Evolutionary conservation across 768 basidiomycete genomes (phyloP).

Genomic region (Hypholoma sublateritium): DNA sequence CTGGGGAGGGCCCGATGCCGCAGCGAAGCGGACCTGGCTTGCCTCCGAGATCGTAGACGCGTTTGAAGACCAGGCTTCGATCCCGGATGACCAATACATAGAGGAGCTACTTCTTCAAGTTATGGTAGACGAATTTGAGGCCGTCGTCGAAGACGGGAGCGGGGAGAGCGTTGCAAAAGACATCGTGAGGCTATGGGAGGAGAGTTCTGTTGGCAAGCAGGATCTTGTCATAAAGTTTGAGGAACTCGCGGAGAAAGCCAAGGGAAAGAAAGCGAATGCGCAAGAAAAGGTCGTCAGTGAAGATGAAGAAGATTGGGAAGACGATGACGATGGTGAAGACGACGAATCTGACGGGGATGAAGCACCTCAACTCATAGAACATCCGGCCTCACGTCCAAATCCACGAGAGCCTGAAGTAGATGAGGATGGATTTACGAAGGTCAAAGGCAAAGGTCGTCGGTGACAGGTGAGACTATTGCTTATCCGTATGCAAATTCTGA

Average conservation of each 20-base stretch:
- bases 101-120: slow-evolving; percentile 82
- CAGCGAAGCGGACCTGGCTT: slow-evolving; percentile 80
- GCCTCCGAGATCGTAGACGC: slow-evolving; percentile 79
- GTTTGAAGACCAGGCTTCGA: slow-evolving; percentile 56
- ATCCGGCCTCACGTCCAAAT: slow-evolving; percentile 12
- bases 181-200: slow-evolving; percentile 68
- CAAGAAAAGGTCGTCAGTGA: slow-evolving; percentile 44
- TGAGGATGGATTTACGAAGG: slow-evolving; percentile 89
- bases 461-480: slow-evolving; percentile 17
- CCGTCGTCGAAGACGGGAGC: slow-evolving; percentile 82
- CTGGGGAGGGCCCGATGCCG: slow-evolving; percentile 82
- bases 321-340: slow-evolving; percentile 46
- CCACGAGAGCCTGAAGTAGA: slow-evolving; percentile 68
- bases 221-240: slow-evolving; percentile 63
- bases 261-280: slow-evolving; percentile 55
- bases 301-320: slow-evolving; percentile 42
- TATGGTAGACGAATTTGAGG: slow-evolving; percentile 87
- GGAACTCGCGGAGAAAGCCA: slow-evolving; percentile 53
- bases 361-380: slow-evolving; percentile 56
- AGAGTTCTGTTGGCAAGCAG: slow-evolving; percentile 42
- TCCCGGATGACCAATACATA: slow-evolving; percentile 70
- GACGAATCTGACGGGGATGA: slow-evolving; percentile 47
- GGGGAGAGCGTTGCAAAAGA: slow-evolving; percentile 72
- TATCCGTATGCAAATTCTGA: no score
- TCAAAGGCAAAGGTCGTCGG: slow-evolving; percentile 58